Evolutionary conservation across 306 rosid species (phyloP).

Genomic region (Lotus japonicus): DNA sequence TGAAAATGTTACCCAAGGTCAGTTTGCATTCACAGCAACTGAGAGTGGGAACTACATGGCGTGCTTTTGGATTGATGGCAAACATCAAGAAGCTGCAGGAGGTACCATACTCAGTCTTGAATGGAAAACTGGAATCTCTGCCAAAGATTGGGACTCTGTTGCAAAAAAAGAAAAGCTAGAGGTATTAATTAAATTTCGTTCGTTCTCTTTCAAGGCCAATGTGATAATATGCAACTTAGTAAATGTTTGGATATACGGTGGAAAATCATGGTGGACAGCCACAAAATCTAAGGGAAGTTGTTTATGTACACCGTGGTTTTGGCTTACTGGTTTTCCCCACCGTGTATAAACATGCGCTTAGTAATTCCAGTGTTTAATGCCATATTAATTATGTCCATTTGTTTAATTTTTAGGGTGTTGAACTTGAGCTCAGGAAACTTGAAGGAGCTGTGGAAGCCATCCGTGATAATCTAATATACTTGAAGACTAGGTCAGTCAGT

Average conservation of each 20-base stretch:
- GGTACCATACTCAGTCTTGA: conserved; percentile 38
- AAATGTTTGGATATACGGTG: too few relatives aligned
- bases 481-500: conserved; percentile 37
- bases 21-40: conserved; percentile 48
- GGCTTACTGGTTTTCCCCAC: too few relatives aligned
- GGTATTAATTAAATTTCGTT: conserved; percentile 18
- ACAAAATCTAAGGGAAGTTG: too few relatives aligned
- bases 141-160: conserved; percentile 53
- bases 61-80: conserved; percentile 39
- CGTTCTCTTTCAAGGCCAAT: not conserved
- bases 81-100: not conserved
- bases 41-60: conserved; percentile 52
- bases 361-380: not conserved
- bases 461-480: conserved; percentile 38
- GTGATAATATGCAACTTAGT: too few relatives aligned
- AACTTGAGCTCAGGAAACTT: conserved; percentile 52
- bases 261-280: too few relatives aligned
- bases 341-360: too few relatives aligned
- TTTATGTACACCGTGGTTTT: too few relatives aligned
- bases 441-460: conserved; percentile 54
- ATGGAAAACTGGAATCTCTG: conserved; percentile 51
- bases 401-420: conserved; percentile 39
- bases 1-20: conserved; percentile 59
- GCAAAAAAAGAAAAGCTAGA: conserved; percentile 51
- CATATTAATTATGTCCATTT: conserved; percentile 1